These are phyloP conservation scores for Pythium aquatile DNA, from an alignment of 352 stramenopile species.

Conservation along the genomic window DNA sequence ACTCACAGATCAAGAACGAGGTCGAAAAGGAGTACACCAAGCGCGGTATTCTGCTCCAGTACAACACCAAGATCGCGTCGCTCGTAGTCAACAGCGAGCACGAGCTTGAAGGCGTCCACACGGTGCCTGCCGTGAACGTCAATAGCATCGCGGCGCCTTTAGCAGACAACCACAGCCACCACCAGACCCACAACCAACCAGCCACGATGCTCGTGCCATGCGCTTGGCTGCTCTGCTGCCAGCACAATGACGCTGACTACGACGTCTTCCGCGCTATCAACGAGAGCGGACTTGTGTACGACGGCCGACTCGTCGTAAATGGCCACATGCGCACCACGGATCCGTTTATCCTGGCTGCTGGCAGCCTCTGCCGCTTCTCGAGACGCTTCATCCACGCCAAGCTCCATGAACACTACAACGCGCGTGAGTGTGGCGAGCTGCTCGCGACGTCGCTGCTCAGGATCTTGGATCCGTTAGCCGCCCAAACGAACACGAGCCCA, in stretches of 20 bases:
- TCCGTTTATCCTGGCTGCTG: constrained; percentile 62
- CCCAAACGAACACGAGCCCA: not conserved
- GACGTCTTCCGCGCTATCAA: constrained; percentile 91
- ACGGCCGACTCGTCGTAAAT: constrained; percentile 90
- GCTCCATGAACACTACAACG: constrained; percentile 75
- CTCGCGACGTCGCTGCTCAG: constrained; percentile 62
- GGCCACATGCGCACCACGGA: constrained; percentile 85
- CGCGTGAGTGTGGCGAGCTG: constrained; percentile 71
- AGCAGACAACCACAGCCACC: not conserved
- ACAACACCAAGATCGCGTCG: constrained; percentile 47
- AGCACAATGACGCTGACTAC: constrained; percentile 81
- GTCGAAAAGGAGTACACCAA: constrained; percentile 53
- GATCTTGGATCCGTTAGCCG: constrained; percentile 53
- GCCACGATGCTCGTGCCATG: constrained; percentile 35
- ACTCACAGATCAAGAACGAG: constrained; percentile 53
- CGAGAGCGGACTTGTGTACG: constrained; percentile 90
- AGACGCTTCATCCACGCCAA: constrained; percentile 75
- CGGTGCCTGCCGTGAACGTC: constrained; percentile 15
- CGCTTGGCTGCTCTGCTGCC: constrained; percentile 78
- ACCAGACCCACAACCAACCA: not conserved
- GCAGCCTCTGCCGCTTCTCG: constrained; percentile 78
- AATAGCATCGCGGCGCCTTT: not conserved
- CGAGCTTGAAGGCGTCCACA: constrained; percentile 46
- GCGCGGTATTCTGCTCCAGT: constrained; percentile 37
- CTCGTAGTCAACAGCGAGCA: constrained; percentile 36